Evolutionary conservation across 2,329 filamentous ascomycete species (phyloP).

Genomic region (Fusarium domesticum): DNA sequence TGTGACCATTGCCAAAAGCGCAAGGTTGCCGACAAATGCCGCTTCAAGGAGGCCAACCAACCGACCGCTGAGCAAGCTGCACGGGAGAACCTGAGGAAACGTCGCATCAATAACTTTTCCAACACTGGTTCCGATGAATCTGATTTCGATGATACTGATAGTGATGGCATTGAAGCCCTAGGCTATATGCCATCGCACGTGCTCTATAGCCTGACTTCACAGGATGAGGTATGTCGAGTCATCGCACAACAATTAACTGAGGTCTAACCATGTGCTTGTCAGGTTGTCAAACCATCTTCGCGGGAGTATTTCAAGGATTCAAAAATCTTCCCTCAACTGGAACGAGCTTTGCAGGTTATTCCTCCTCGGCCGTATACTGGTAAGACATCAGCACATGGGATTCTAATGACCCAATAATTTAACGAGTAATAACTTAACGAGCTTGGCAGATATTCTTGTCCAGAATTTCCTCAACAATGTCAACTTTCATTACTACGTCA

Average conservation of each 20-base stretch:
- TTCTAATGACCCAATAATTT: too few species aligned
- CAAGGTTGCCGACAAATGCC: constrained; percentile 38
- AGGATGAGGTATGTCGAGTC: constrained; percentile 29
- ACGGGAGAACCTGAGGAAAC: constrained; percentile 23
- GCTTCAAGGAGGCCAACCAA: constrained; percentile 30
- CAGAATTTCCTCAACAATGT: constrained; percentile 38
- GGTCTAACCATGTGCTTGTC: too few species aligned
- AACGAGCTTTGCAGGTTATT: constrained; percentile 32
- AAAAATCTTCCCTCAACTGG: constrained; percentile 29
- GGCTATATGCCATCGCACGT: constrained; percentile 37
- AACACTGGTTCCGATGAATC: constrained; percentile 15
- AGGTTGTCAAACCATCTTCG: constrained; percentile 14
- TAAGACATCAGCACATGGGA: too few species aligned
- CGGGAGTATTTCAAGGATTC: constrained; percentile 24
- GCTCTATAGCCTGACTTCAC: constrained; percentile 27
- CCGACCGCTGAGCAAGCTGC: constrained; percentile 22
- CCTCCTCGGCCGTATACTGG: constrained; percentile 36
- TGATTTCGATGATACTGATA: constrained; percentile 27
- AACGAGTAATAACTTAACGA: too few species aligned
- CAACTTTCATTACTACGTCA: constrained; percentile 41
- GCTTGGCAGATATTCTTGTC: constrained; percentile 38
- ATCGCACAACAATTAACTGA: too few species aligned
- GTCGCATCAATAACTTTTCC: constrained; percentile 18
- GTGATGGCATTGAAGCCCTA: constrained; percentile 33
- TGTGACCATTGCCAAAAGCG: constrained; percentile 41